Conservation (phyloP, 257 asterid genomes). For the Ocimum tenuiflorum region DNA sequence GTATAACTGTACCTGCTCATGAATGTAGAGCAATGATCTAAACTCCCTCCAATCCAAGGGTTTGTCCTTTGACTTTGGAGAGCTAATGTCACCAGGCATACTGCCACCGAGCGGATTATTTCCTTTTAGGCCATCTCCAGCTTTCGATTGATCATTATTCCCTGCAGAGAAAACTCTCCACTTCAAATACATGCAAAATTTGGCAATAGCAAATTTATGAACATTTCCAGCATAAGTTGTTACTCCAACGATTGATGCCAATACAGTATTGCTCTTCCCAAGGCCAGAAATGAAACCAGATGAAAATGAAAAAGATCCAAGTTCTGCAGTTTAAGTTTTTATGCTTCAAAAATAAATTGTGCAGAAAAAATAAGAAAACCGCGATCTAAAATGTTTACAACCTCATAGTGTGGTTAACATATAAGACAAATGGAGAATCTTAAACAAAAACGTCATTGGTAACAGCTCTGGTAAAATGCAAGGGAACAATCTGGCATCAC, state of each 20-base stretch:
- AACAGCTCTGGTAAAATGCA: neutral
- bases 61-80: constrained; percentile 46
- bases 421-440: neutral
- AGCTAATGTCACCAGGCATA: constrained; percentile 37
- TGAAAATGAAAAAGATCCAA: neutral
- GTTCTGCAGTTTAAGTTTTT: neutral
- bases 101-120: constrained; percentile 45
- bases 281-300: no score
- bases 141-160: constrained; percentile 38
- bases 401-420: no score
- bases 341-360: neutral
- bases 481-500: neutral
- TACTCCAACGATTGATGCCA: neutral
- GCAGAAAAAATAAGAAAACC: no score
- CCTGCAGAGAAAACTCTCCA: constrained; percentile 21
- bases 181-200: constrained; percentile 3
- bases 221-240: neutral
- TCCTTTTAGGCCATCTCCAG: constrained; percentile 58
- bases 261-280: neutral
- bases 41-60: constrained; percentile 69
- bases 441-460: neutral
- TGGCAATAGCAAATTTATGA: neutral
- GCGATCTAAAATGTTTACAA: no score
- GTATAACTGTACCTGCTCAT: constrained; percentile 39
- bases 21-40: constrained; percentile 56